phyloP scores from a whole-genome alignment of 2,329 filamentous ascomycete species.

The Elsinoe batatas region DNA sequence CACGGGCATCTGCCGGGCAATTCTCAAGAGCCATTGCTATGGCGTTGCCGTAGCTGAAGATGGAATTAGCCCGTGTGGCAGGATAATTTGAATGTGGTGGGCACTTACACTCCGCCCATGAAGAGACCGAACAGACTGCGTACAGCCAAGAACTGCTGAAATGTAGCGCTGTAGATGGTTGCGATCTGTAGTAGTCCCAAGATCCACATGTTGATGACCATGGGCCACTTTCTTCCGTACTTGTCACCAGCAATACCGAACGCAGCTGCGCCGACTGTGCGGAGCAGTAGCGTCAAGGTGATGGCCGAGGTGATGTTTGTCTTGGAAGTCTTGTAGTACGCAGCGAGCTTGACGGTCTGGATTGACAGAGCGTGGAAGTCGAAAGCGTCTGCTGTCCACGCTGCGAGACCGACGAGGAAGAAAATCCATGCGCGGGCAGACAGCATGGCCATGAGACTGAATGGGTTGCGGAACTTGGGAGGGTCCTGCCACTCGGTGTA shows the following conservation, averaged over 20 bases:
- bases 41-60: constrained; percentile 54
- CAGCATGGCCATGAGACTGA: constrained; percentile 57
- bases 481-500: constrained; percentile 59
- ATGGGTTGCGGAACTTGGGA: constrained; percentile 57
- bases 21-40: constrained; percentile 72
- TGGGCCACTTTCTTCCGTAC: constrained; percentile 74
- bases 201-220: constrained; percentile 67
- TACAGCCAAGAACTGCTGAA: constrained; percentile 64
- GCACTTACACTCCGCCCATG: constrained; percentile 58
- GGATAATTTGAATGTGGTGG: neutral
- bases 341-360: constrained; percentile 60
- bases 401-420: constrained; percentile 60
- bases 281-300: constrained; percentile 62
- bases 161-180: constrained; percentile 66
- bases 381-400: constrained; percentile 76
- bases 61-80: neutral
- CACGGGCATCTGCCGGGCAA: constrained; percentile 57
- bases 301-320: constrained; percentile 67
- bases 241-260: constrained; percentile 72
- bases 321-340: constrained; percentile 49
- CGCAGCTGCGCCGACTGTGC: constrained; percentile 62
- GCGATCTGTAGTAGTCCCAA: constrained; percentile 62
- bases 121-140: constrained; percentile 65
- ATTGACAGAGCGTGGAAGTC: constrained; percentile 76
- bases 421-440: constrained; percentile 61